Evolutionary conservation across 495 filamentous ascomycete genomes (phyloP).

Genomic region (Tuber aestivum): DNA sequence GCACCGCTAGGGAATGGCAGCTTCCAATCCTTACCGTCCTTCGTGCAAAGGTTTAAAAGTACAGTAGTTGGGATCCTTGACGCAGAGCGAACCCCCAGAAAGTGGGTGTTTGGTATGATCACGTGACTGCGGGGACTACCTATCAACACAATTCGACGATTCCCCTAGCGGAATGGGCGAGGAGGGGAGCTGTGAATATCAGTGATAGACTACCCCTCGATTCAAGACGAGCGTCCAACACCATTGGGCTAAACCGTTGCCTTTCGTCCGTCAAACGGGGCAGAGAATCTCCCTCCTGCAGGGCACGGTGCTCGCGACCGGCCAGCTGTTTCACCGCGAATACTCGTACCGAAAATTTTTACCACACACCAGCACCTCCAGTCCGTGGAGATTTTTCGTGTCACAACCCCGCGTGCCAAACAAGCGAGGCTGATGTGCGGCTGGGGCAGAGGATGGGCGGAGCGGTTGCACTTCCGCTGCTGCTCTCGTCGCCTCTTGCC

Average conservation of each 20-base stretch:
- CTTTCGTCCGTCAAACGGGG: background rate
- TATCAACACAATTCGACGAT: background rate
- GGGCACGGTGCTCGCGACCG: background rate
- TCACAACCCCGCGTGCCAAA: constrained; percentile 1
- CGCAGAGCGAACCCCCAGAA: no score
- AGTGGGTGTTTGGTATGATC: background rate
- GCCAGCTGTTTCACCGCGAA: background rate
- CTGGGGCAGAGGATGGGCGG: background rate
- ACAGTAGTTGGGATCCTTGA: no score
- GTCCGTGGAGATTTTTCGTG: background rate
- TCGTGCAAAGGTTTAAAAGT: background rate
- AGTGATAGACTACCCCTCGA: background rate
- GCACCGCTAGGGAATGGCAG: background rate
- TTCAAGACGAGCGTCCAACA: background rate
- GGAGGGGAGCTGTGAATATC: background rate
- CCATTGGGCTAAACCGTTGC: background rate
- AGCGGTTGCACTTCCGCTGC: background rate
- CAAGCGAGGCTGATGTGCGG: constrained; percentile 2
- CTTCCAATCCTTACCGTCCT: background rate
- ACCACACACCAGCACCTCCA: background rate
- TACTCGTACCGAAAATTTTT: background rate
- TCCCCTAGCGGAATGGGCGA: background rate
- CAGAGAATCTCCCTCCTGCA: background rate
- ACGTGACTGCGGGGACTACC: background rate
- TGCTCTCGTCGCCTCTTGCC: no score